Conservation (phyloP, 352 stramenopile genomes). For the Pythium coloratum region DNA sequence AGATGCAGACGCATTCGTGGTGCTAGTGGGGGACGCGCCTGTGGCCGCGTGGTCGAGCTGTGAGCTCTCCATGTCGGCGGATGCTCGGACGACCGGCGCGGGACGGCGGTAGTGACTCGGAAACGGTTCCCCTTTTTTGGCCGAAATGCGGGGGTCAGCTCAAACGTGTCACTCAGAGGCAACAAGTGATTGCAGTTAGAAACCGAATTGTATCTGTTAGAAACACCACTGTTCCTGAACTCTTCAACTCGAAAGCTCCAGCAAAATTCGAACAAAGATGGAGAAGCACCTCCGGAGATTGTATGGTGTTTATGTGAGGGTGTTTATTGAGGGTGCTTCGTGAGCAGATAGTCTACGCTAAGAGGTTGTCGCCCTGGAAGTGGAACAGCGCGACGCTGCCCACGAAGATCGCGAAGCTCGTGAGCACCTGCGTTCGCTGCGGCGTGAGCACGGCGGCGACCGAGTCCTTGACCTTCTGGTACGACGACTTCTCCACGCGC, state of each 20-base stretch:
- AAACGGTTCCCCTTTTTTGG: conserved; percentile 9
- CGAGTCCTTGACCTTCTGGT: conserved; percentile 67
- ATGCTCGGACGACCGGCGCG: not conserved
- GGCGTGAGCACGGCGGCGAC: conserved; percentile 60
- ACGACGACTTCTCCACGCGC: conserved; percentile 52
- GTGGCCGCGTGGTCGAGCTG: conserved; percentile 7
- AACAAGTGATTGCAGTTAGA: conserved; percentile 5
- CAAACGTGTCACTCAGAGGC: conserved; percentile 6
- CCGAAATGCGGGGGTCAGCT: not conserved
- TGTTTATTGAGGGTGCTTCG: conserved; percentile 10
- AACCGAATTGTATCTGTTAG: not conserved
- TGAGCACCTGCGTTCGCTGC: conserved; percentile 71
- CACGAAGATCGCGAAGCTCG: conserved; percentile 76
- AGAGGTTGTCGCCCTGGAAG: conserved; percentile 82
- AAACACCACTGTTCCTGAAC: not conserved
- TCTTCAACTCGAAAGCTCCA: not conserved
- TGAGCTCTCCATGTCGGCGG: conserved; percentile 14
- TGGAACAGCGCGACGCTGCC: conserved; percentile 77
- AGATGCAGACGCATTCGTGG: not conserved
- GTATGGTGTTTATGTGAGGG: conserved; percentile 5
- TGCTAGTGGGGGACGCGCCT: not conserved
- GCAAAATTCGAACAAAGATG: too few species aligned
- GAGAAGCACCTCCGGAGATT: too few species aligned
- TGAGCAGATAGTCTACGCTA: conserved; percentile 44
- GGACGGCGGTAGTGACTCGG: not conserved